A percentile compares a stretch with the other conserved stretches of the same genome.
Evolutionary conservation across 768 basidiomycete species (phyloP).

Genomic region (Boletus reticulatus): DNA sequence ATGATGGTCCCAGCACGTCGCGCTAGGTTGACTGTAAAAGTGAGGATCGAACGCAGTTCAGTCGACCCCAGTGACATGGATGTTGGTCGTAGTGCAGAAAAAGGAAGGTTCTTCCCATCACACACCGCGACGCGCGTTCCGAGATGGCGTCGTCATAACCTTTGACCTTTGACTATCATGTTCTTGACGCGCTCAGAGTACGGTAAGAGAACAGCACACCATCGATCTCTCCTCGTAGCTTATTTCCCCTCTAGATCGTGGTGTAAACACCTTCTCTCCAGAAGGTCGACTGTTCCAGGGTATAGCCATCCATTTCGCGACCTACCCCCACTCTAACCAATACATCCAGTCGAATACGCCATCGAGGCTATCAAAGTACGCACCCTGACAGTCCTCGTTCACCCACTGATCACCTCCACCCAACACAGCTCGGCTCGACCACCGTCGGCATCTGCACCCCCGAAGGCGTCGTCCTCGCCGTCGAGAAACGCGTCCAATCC

Average conservation of each 20-base stretch:
- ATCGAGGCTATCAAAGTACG: conserved; percentile 97
- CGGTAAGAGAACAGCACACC: conserved; percentile 42
- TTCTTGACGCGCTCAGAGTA: conserved; percentile 96
- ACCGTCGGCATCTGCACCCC: conserved; percentile 93
- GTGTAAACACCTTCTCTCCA: conserved; percentile 98
- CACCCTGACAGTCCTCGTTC: background rate
- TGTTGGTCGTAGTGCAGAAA: conserved; percentile 3
- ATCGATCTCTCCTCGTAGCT: background rate
- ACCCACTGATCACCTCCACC: conserved; percentile 1
- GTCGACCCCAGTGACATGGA: conserved; percentile 21
- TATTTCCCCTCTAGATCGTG: conserved; percentile 61
- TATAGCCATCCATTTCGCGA: conserved; percentile 32
- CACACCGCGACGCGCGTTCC: conserved; percentile 33
- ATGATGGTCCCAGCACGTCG: conserved; percentile 71
- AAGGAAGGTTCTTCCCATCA: conserved; percentile 32
- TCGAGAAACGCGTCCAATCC: conserved; percentile 98
- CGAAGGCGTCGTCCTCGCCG: conserved; percentile 88
- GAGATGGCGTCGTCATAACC: conserved; percentile 30
- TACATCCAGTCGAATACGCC: conserved; percentile 87
- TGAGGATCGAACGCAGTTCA: conserved; percentile 60
- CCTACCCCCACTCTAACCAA: conserved; percentile 13
- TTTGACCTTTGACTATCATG: conserved; percentile 45
- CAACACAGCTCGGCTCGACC: conserved; percentile 86
- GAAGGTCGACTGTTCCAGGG: conserved; percentile 99
- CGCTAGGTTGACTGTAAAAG: conserved; percentile 66